Percentiles rank a stretch among this genome's conserved stretches.
phyloP scores from a whole-genome alignment of 345 rosid species.

The Camelina neglecta region DNA sequence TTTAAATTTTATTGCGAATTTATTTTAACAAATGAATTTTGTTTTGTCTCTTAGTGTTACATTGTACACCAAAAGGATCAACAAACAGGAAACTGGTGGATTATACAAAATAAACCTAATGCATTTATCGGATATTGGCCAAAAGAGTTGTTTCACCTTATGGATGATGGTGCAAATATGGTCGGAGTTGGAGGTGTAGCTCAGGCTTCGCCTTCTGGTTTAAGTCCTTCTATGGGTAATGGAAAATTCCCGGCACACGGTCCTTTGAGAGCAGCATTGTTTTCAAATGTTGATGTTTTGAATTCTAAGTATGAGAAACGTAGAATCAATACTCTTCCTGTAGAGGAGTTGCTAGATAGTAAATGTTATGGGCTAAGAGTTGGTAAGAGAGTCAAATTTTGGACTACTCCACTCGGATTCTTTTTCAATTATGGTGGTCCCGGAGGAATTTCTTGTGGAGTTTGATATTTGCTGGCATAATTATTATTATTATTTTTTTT shows the following conservation, averaged over 20 bases:
- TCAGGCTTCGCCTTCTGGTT: constrained; percentile 6
- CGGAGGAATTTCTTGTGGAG: constrained; percentile 22
- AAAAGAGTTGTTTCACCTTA: constrained; percentile 14
- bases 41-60: no score
- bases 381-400: background rate
- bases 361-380: constrained; percentile 13
- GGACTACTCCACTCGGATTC: background rate
- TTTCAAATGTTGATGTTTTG: background rate
- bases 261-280: background rate
- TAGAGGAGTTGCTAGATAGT: constrained; percentile 14
- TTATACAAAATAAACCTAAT: background rate
- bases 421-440: constrained; percentile 25
- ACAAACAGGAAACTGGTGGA: constrained; percentile 21
- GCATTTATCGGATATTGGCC: constrained; percentile 25
- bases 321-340: background rate
- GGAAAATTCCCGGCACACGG: background rate
- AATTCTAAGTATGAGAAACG: background rate
- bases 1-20: background rate
- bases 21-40: no score
- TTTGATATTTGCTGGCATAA: background rate
- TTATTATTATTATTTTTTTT: no score
- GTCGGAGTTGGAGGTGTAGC: constrained; percentile 30
- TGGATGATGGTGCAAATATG: constrained; percentile 1
- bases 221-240: constrained; percentile 36
- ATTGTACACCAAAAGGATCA: background rate